These are phyloP conservation scores for Rhizodiscina lignyota DNA, from an alignment of 495 filamentous ascomycete species.

Conservation along the genomic window DNA sequence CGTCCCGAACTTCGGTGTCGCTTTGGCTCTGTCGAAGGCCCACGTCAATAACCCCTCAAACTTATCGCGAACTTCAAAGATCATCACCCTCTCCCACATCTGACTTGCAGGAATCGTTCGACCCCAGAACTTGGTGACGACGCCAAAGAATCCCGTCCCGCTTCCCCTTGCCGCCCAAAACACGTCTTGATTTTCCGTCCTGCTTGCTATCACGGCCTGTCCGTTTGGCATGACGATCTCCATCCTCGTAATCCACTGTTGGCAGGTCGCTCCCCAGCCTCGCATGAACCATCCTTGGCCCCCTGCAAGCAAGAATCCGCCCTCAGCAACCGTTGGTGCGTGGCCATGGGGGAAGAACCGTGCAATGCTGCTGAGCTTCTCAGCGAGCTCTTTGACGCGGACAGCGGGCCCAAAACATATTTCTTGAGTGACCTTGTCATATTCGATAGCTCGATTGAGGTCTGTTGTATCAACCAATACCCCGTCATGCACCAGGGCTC, in stretches of 20 bases:
- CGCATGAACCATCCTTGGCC: neutral
- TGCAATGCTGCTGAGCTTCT: neutral
- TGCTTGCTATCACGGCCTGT: neutral
- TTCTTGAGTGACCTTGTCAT: neutral
- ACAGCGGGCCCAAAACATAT: neutral
- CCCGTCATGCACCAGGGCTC: neutral
- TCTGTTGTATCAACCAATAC: neutral
- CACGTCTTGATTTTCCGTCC: neutral
- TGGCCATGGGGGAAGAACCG: neutral
- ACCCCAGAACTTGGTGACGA: neutral
- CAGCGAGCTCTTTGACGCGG: neutral
- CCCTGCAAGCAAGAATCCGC: neutral
- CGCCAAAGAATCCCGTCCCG: neutral
- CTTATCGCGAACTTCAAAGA: neutral
- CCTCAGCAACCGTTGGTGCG: neutral
- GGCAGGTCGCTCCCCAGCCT: neutral
- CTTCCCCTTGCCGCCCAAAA: neutral
- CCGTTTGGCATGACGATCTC: neutral
- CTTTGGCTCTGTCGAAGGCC: neutral
- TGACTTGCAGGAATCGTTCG: neutral
- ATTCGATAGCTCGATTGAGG: neutral
- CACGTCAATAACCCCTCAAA: neutral
- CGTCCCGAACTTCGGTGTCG: neutral
- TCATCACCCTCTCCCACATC: neutral
- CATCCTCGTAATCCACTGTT: neutral